Evolutionary conservation across 2,329 filamentous ascomycete genomes (phyloP).

Genomic region (Diaporthe batatas): DNA sequence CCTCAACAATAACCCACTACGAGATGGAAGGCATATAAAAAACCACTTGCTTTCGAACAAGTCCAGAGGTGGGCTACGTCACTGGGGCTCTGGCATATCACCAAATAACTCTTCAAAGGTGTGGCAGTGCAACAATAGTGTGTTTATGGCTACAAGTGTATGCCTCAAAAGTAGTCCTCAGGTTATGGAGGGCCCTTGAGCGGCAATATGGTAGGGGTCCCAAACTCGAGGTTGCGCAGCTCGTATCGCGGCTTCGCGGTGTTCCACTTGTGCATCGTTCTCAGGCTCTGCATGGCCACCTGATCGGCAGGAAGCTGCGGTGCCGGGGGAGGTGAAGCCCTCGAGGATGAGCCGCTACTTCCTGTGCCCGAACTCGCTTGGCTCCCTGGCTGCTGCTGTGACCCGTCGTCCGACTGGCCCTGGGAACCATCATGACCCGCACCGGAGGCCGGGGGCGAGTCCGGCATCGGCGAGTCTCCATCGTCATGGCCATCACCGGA

Average conservation of each 20-base stretch:
- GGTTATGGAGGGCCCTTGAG: slow-evolving; percentile 19
- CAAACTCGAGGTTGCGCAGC: slow-evolving; percentile 20
- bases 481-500: background rate
- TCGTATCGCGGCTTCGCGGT: slow-evolving; percentile 17
- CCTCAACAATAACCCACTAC: too few relatives aligned
- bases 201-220: background rate
- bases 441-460: background rate
- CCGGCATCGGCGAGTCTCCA: background rate
- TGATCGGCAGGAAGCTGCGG: background rate
- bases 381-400: background rate
- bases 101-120: too few relatives aligned
- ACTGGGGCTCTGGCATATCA: too few relatives aligned
- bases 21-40: too few relatives aligned
- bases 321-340: background rate
- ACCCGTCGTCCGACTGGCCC: background rate
- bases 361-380: too few relatives aligned
- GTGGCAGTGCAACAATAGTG: too few relatives aligned
- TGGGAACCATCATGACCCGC: background rate
- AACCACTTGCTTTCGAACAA: too few relatives aligned
- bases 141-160: background rate
- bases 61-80: too few relatives aligned
- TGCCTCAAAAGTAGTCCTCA: background rate
- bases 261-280: slow-evolving; percentile 25
- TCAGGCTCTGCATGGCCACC: slow-evolving; percentile 6
- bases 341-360: background rate